phyloP scores from a whole-genome alignment of 441 rosid genomes.

The Lepidium campestre region DNA sequence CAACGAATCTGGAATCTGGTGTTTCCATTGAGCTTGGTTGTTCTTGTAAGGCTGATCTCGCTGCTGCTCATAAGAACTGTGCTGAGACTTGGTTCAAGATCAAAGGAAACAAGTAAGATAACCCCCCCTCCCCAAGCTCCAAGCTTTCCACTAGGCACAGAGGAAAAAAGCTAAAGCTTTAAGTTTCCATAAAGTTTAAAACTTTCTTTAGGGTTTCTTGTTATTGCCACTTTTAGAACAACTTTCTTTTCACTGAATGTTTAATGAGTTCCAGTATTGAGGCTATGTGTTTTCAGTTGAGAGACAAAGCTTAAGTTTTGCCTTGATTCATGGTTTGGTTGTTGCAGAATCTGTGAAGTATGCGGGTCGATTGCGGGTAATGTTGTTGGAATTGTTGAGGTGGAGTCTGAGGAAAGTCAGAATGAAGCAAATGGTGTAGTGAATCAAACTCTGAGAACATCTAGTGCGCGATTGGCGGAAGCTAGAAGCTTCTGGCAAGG shows the following conservation, averaged over 20 bases:
- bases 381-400: constrained; percentile 20
- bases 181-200: not conserved
- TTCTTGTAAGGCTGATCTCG: constrained; percentile 47
- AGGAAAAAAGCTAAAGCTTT: not conserved
- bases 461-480: constrained; percentile 11
- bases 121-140: not conserved
- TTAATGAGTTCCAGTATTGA: not conserved
- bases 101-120: constrained; percentile 41
- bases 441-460: constrained; percentile 19
- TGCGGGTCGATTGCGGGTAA: constrained; percentile 32
- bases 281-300: not conserved
- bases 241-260: not conserved
- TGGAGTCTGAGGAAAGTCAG: constrained; percentile 11
- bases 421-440: constrained; percentile 16
- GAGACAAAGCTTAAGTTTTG: not conserved
- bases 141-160: too few species aligned
- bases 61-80: constrained; percentile 47
- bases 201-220: not conserved
- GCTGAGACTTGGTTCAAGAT: constrained; percentile 51
- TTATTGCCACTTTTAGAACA: not conserved
- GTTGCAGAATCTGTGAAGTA: constrained; percentile 32
- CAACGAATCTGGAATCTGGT: constrained; percentile 35
- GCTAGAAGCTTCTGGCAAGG: constrained; percentile 36
- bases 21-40: constrained; percentile 41
- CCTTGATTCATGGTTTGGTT: constrained; percentile 7